phyloP scores from a whole-genome alignment of 202 grass and related monocot genomes.

The Schoenoplectus triqueter region DNA sequence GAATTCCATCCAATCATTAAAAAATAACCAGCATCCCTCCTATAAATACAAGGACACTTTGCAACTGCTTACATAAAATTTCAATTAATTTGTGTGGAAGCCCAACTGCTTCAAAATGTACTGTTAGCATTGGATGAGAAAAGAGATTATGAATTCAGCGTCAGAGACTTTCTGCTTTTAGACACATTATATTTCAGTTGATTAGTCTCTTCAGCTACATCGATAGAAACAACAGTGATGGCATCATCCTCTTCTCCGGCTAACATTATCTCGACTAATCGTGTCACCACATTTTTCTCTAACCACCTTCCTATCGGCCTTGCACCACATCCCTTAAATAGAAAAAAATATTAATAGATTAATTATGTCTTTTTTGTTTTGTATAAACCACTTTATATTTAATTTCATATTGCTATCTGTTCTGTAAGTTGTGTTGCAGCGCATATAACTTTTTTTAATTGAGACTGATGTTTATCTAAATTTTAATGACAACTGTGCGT shows the following conservation, averaged over 20 bases:
- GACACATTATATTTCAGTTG: conserved; percentile 38
- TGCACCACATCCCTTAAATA: conserved; percentile 41
- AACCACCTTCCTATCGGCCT: conserved; percentile 49
- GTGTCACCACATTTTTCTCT: conserved; percentile 55
- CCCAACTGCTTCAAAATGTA: conserved; percentile 21
- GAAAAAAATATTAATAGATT: not conserved
- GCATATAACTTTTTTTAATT: not conserved
- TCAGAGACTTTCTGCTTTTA: conserved; percentile 26
- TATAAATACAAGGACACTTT: conserved; percentile 23
- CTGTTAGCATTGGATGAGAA: not conserved
- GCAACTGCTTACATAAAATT: conserved; percentile 18
- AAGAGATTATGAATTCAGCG: conserved; percentile 19
- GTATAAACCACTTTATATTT: not conserved
- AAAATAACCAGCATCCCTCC: not conserved
- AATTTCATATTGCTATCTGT: not conserved
- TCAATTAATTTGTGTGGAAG: not conserved
- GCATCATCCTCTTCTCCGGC: conserved; percentile 42
- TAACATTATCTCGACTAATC: conserved; percentile 47
- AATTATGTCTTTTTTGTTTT: not conserved
- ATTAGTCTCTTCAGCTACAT: conserved; percentile 29
- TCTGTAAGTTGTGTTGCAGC: not conserved
- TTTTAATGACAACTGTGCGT: not conserved
- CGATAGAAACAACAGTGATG: conserved; percentile 39
- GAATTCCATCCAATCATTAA: conserved; percentile 10
- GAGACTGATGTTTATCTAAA: not conserved